Conservation (phyloP, 129 eudicot species). For the Pittosporum tobira region DNA sequence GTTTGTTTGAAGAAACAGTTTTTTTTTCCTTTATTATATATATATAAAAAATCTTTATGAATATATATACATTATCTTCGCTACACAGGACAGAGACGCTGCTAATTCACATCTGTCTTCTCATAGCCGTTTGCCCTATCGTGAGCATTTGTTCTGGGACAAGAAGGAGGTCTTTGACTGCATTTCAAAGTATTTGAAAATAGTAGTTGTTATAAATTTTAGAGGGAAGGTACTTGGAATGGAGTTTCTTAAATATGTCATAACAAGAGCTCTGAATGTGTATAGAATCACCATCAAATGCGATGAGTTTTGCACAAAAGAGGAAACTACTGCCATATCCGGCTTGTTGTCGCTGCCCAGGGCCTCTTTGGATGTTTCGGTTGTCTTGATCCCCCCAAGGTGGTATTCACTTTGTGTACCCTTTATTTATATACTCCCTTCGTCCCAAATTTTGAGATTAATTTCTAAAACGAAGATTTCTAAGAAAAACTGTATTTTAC, state of each 20-base stretch:
- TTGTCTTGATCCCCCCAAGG: not conserved
- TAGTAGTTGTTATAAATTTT: not conserved
- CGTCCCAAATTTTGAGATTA: too few relatives aligned
- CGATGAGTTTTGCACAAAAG: not conserved
- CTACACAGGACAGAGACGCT: constrained; percentile 1
- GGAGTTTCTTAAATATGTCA: not conserved
- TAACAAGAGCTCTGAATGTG: constrained; percentile 12
- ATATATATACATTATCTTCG: not conserved
- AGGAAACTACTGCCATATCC: not conserved
- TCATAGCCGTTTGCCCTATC: not conserved
- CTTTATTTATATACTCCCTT: not conserved
- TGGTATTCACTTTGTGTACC: not conserved
- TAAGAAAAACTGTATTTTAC: too few relatives aligned
- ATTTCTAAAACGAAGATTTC: too few relatives aligned
- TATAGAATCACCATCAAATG: not conserved
- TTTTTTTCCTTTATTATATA: too few relatives aligned
- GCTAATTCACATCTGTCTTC: not conserved
- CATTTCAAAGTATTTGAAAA: not conserved
- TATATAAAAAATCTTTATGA: too few relatives aligned
- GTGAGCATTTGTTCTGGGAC: constrained; percentile 15
- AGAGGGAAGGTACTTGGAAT: constrained; percentile 11
- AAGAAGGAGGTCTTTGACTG: not conserved
- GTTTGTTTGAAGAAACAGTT: not conserved
- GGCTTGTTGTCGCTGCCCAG: constrained; percentile 5
- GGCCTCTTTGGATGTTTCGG: constrained; percentile 1